Percentiles rank a stretch among this genome's conserved stretches.
Conservation (phyloP, 176 grass and related monocot species). For the Cenchrus fungigraminus region DNA sequence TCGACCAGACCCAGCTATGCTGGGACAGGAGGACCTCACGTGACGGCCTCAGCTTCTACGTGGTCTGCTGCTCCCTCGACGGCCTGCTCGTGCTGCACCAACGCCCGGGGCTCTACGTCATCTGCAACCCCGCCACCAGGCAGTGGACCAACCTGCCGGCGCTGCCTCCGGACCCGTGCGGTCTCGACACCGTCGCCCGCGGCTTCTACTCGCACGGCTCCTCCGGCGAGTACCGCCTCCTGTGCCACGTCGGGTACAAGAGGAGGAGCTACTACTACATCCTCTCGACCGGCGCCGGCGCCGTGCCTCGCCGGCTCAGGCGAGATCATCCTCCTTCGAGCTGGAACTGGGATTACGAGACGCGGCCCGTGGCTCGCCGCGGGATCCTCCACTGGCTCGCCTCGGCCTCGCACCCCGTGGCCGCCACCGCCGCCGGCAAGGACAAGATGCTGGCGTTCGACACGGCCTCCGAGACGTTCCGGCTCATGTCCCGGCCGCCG, state of each 20-base stretch:
- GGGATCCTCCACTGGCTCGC: not conserved
- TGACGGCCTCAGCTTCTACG: too few species aligned
- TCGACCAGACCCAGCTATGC: too few species aligned
- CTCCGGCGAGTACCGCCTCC: constrained; percentile 16
- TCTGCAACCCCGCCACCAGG: not conserved
- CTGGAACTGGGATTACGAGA: too few species aligned
- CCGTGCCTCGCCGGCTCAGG: not conserved
- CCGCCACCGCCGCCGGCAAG: not conserved
- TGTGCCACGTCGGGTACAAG: not conserved
- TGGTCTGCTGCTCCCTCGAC: not conserved
- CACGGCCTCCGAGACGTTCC: not conserved
- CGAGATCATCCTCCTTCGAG: too few species aligned
- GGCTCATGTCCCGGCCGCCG: not conserved
- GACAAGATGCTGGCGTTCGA: not conserved
- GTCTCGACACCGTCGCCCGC: not conserved
- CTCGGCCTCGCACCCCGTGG: not conserved
- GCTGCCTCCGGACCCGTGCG: not conserved
- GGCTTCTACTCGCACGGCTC: not conserved
- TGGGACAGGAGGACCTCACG: too few species aligned
- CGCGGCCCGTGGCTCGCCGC: not conserved
- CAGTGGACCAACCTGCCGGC: constrained; percentile 16
- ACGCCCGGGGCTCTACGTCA: not conserved
- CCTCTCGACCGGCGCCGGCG: not conserved
- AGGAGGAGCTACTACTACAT: not conserved
- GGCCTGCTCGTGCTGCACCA: constrained; percentile 9